A percentile compares a stretch with the other conserved stretches of the same genome.
Evolutionary conservation across 176 grass and related monocot genomes (phyloP).

Genomic region (Hordeum vulgare): MorexV3_pseudomolecules_assembly NC_058524.1:505107824-505108323

Average conservation of each 20-base stretch:
- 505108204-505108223: not conserved
- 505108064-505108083: not conserved
- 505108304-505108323: not conserved
- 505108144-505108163: not conserved
- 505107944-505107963: no score
- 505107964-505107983: no score
- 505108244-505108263: not conserved
- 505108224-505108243: no score
- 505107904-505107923: no score
- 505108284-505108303: constrained; percentile 25
- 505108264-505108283: constrained; percentile 19
- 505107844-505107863: no score
- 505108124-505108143: not conserved
- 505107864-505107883: no score
- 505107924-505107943: no score
- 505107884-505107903: no score
- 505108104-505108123: not conserved
- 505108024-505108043: not conserved
- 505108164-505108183: not conserved
- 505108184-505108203: not conserved
- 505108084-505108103: not conserved
- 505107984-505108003: no score
- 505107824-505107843: no score
- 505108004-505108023: no score
- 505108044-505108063: not conserved